These are phyloP conservation scores for Fusarium pseudograminearum DNA, from an alignment of 2,329 filamentous ascomycete genomes.

Conservation along the genomic window DNA sequence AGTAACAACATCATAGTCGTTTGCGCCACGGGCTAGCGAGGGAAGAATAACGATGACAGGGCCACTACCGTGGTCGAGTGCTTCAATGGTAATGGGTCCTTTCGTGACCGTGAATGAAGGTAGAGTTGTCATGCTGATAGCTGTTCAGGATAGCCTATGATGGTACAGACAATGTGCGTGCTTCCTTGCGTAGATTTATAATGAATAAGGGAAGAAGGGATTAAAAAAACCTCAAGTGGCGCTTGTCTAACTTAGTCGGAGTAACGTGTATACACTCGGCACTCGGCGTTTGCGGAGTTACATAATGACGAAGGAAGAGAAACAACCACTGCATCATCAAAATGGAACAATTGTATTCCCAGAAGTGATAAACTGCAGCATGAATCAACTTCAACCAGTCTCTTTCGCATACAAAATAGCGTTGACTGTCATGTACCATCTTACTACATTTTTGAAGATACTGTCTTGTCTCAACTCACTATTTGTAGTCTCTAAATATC, in stretches of 20 bases:
- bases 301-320: fast-evolving
- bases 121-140: not conserved
- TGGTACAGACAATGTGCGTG: not conserved
- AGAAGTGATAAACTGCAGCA: fast-evolving
- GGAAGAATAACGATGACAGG: not conserved
- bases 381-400: too few species aligned
- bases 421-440: fast-evolving
- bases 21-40: not conserved
- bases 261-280: not conserved
- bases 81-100: not conserved
- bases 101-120: not conserved
- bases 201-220: not conserved
- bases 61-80: not conserved
- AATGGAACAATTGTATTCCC: fast-evolving
- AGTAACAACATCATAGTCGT: not conserved
- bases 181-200: not conserved
- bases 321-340: not conserved
- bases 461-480: not conserved
- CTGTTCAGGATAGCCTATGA: not conserved
- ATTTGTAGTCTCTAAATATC: not conserved
- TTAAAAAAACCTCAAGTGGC: not conserved
- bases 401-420: fast-evolving
- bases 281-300: not conserved
- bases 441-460: too few species aligned
- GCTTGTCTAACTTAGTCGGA: too few species aligned